Conservation (phyloP, 129 eudicot genomes). For the Helianthus annuus region HanXRQr2.0-SUNRISE NC_035435.2:145293436-145293935, state of each 20-base stretch:
- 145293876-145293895: constrained; percentile 8
- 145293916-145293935: not conserved
- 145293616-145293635: not conserved
- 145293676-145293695: constrained; percentile 19
- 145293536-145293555: constrained; percentile 44
- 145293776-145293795: constrained; percentile 10
- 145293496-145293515: not conserved
- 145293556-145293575: constrained; percentile 77
- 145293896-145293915: constrained; percentile 25
- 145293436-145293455: not conserved
- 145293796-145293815: not conserved
- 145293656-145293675: constrained; percentile 18
- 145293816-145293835: constrained; percentile 9
- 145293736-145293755: not conserved
- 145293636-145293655: constrained; percentile 28
- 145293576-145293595: constrained; percentile 62
- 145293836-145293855: constrained; percentile 8
- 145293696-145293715: constrained; percentile 7
- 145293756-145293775: constrained; percentile 15
- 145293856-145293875: not conserved
- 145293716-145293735: not conserved
- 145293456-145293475: not conserved
- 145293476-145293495: not conserved
- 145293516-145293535: not conserved
- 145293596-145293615: constrained; percentile 38